Conservation (phyloP, 129 eudicot species). For the Lonicera japonica region DNA sequence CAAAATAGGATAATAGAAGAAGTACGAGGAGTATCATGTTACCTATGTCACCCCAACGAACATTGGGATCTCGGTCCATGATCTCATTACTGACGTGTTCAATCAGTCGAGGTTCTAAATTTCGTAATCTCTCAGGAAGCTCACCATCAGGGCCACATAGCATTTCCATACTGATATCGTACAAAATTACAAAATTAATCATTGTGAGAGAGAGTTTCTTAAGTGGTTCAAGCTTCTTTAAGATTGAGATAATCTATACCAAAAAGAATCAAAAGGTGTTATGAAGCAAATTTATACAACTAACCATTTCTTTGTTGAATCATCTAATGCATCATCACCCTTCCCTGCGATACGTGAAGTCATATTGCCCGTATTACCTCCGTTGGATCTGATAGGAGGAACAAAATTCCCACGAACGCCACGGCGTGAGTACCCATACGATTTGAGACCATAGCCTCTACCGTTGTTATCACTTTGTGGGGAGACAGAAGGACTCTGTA, state of each 20-base stretch:
- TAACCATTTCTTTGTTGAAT: conserved; percentile 86
- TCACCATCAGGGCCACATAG: conserved; percentile 98
- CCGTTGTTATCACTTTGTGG: conserved; percentile 56
- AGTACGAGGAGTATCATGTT: conserved; percentile 2
- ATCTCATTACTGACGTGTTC: conserved; percentile 96
- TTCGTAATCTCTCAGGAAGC: conserved; percentile 86
- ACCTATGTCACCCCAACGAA: conserved; percentile 99
- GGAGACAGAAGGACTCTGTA: conserved; percentile 70
- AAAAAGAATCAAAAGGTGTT: neutral
- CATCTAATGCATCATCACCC: conserved; percentile 76
- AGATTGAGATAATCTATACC: neutral
- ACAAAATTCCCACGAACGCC: conserved; percentile 89
- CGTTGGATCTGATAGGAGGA: conserved; percentile 78
- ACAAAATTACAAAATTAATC: neutral
- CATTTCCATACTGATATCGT: conserved; percentile 58
- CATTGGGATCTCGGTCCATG: conserved; percentile 95
- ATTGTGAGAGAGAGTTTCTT: neutral
- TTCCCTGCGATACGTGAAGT: conserved; percentile 62
- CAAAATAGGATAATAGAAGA: neutral
- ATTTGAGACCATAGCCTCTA: conserved; percentile 59
- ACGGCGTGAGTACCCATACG: conserved; percentile 73
- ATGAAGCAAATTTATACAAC: conserved; percentile 15
- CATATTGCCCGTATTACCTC: conserved; percentile 61
- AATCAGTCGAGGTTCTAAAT: conserved; percentile 89
- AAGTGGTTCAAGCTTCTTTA: neutral